Percentiles rank a stretch among this genome's conserved stretches.
phyloP scores from a whole-genome alignment of 1,139 yeast genomes.

The Kodamaea arcana region DNA sequence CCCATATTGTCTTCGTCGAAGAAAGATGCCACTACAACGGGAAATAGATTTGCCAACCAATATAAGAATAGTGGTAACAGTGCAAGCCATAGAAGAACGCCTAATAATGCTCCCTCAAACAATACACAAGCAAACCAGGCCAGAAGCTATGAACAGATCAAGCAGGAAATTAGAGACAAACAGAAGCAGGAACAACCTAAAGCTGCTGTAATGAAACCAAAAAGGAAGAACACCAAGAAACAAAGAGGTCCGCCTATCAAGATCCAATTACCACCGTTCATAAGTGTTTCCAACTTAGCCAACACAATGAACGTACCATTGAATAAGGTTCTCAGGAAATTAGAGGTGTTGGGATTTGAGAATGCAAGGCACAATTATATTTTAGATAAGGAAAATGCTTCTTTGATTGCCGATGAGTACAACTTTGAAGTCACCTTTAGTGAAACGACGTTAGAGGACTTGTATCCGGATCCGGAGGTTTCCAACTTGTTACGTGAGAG shows the following conservation, averaged over 20 bases:
- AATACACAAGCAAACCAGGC: slow-evolving; percentile 10
- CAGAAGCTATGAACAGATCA: slow-evolving; percentile 15
- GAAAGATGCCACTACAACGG: slow-evolving; percentile 8
- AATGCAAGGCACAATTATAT: slow-evolving; percentile 74
- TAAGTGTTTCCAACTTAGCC: slow-evolving; percentile 73
- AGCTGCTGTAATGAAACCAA: slow-evolving; percentile 1
- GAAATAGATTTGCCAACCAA: not conserved
- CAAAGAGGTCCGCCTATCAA: slow-evolving; percentile 20
- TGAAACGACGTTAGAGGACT: slow-evolving; percentile 60
- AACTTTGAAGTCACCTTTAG: slow-evolving; percentile 65
- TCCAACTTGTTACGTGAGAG: slow-evolving; percentile 52
- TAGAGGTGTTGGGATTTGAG: slow-evolving; percentile 71
- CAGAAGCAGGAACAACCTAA: slow-evolving; percentile 8
- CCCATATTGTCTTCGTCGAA: too few relatives aligned
- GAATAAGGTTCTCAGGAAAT: slow-evolving; percentile 51
- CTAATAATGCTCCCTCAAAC: not conserved
- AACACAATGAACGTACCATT: slow-evolving; percentile 64
- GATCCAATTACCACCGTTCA: slow-evolving; percentile 65
- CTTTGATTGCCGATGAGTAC: slow-evolving; percentile 82
- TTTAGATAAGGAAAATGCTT: slow-evolving; percentile 80
- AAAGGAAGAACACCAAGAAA: slow-evolving; percentile 11
- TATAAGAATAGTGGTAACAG: not conserved
- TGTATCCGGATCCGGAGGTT: slow-evolving; percentile 46
- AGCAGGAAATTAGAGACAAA: slow-evolving; percentile 13
- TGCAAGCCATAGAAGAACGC: slow-evolving; percentile 4